Conservation (phyloP, 2,329 filamentous ascomycete genomes). For the Trichoderma citrinoviride region DNA sequence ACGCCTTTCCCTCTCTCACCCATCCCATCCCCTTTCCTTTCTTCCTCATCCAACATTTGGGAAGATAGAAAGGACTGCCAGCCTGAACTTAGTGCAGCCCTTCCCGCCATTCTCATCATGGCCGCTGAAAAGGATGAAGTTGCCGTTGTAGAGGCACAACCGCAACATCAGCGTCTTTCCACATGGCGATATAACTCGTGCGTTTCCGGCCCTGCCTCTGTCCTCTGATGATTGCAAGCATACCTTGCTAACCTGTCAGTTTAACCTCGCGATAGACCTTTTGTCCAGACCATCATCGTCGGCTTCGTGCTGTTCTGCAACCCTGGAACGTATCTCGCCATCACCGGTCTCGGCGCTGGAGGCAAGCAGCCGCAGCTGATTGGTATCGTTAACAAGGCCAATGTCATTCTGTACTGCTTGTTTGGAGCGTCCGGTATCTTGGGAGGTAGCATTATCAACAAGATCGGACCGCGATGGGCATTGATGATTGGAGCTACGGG, state of each 20-base stretch:
- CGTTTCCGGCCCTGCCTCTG: not conserved
- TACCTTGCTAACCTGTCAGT: not conserved
- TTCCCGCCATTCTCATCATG: not conserved
- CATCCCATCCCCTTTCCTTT: not conserved
- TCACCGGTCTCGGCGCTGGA: conserved; percentile 28
- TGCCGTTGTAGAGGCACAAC: conserved; percentile 9
- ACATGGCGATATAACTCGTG: conserved; percentile 20
- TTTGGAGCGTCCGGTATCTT: conserved; percentile 23
- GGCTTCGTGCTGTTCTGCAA: conserved; percentile 37
- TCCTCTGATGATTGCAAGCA: no score
- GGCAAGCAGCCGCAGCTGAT: conserved; percentile 24
- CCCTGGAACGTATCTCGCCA: conserved; percentile 27
- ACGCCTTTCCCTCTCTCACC: no score
- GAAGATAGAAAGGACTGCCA: not conserved
- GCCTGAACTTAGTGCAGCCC: no score
- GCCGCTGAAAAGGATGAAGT: not conserved
- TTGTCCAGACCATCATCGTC: conserved; percentile 67
- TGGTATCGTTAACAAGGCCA: conserved; percentile 24
- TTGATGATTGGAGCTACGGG: conserved; percentile 21
- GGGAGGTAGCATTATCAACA: conserved; percentile 25
- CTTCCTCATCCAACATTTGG: not conserved
- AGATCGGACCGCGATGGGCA: conserved; percentile 19
- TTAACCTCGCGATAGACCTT: not conserved
- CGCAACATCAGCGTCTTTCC: conserved; percentile 13
- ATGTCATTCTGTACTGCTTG: conserved; percentile 24